These are phyloP conservation scores for Akanthomyces muscarius DNA, from an alignment of 2,329 filamentous ascomycete genomes.

Conservation along the genomic window DNA sequence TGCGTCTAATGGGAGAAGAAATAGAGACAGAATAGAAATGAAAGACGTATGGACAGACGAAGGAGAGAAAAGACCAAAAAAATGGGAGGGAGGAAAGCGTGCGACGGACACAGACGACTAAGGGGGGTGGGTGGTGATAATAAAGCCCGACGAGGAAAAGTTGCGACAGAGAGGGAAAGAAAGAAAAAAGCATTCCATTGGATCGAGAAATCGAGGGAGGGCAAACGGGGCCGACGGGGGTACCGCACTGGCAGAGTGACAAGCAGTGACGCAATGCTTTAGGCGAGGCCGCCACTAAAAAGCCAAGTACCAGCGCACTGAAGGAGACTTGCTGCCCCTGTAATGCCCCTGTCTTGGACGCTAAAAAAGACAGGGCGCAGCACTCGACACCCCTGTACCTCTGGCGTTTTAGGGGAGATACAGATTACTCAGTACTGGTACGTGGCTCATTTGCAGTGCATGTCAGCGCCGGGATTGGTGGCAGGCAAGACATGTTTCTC, in stretches of 20 bases:
- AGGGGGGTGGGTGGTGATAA: background rate
- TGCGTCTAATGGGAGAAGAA: background rate
- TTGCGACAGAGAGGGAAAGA: background rate
- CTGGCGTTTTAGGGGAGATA: background rate
- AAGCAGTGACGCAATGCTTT: constrained; percentile 17
- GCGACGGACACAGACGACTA: background rate
- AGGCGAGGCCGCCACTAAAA: background rate
- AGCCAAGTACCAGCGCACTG: background rate
- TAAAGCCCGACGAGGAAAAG: background rate
- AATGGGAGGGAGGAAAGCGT: background rate
- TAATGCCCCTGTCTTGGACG: background rate
- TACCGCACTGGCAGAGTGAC: background rate
- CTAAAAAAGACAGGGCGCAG: background rate
- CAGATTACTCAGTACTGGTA: too few species aligned
- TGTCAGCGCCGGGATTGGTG: background rate
- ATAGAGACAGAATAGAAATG: background rate
- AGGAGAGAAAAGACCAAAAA: background rate
- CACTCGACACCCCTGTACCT: background rate
- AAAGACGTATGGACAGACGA: background rate
- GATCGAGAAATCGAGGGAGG: background rate
- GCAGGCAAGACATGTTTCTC: background rate
- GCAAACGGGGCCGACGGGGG: background rate
- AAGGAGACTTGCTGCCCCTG: constrained; percentile 1
- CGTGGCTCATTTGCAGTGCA: too few species aligned
- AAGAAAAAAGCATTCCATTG: constrained; percentile 1